phyloP scores from a whole-genome alignment of 2,329 filamentous ascomycete genomes.

The Nigrospora osmanthi region DNA sequence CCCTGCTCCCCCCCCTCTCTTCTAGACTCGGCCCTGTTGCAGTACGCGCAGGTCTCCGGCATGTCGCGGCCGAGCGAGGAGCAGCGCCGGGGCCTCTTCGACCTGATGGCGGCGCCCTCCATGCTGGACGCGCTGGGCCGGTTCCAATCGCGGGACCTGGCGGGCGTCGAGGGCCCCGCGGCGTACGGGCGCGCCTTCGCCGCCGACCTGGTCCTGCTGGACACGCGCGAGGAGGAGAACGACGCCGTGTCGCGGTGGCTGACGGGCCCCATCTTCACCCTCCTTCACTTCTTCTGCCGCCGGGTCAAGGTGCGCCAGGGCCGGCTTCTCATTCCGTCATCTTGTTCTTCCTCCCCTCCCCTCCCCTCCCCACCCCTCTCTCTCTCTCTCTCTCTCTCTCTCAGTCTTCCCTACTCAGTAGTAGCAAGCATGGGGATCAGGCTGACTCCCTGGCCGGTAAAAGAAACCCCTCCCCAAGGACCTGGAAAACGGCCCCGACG shows the following conservation, averaged over 20 bases:
- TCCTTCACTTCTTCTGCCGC: neutral
- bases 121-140: slow-evolving; percentile 1
- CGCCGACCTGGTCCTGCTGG: slow-evolving; percentile 2
- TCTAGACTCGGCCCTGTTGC: slow-evolving; percentile 1
- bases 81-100: neutral
- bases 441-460: neutral
- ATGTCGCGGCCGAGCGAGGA: neutral
- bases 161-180: slow-evolving; percentile 1
- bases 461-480: slow-evolving; percentile 1
- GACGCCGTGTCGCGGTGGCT: slow-evolving; percentile 1
- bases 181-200: neutral
- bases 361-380: too few species aligned
- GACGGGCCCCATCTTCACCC: neutral
- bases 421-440: too few species aligned
- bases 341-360: too few species aligned
- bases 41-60: neutral
- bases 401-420: too few species aligned
- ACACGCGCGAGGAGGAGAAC: slow-evolving; percentile 2
- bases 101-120: slow-evolving; percentile 1
- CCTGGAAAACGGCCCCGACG: slow-evolving; percentile 1
- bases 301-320: neutral
- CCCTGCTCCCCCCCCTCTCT: too few species aligned
- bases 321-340: too few species aligned
- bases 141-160: slow-evolving; percentile 3
- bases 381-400: too few species aligned